phyloP scores from a whole-genome alignment of 176 grass and related monocot species.

The Juncus inflexus region DNA sequence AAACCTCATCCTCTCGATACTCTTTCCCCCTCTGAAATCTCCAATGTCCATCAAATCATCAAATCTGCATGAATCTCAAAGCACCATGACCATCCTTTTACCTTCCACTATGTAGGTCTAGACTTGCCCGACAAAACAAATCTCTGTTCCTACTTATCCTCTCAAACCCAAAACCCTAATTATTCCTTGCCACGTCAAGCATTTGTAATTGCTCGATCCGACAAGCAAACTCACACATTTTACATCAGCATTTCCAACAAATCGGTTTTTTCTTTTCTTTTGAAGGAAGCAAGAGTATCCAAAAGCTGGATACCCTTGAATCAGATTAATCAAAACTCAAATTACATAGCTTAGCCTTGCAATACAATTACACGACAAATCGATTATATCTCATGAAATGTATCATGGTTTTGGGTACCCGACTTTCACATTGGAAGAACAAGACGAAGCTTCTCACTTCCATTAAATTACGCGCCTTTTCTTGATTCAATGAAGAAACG shows the following conservation, averaged over 20 bases:
- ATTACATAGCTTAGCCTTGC: too few relatives aligned
- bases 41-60: slow-evolving; percentile 1
- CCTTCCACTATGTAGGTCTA: too few relatives aligned
- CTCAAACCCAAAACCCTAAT: not conserved
- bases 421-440: slow-evolving; percentile 18
- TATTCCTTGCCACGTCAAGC: not conserved
- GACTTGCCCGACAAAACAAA: too few relatives aligned
- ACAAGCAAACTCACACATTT: slow-evolving; percentile 8
- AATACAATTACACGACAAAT: too few relatives aligned
- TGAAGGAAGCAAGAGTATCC: too few relatives aligned
- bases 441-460: slow-evolving; percentile 6
- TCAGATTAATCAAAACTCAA: too few relatives aligned
- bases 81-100: too few relatives aligned
- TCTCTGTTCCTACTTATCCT: not conserved
- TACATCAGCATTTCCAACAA: slow-evolving; percentile 1
- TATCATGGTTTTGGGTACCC: slow-evolving; percentile 16
- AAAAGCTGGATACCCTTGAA: too few relatives aligned
- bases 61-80: too few relatives aligned
- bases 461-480: slow-evolving; percentile 16
- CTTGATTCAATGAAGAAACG: slow-evolving; percentile 11
- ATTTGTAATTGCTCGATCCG: not conserved
- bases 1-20: not conserved
- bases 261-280: not conserved
- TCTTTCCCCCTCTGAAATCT: not conserved
- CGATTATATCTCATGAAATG: not conserved